These are phyloP conservation scores for Neophaeococcomyces aloes DNA, from an alignment of 2,329 filamentous ascomycete species.

Conservation along the genomic window DNA sequence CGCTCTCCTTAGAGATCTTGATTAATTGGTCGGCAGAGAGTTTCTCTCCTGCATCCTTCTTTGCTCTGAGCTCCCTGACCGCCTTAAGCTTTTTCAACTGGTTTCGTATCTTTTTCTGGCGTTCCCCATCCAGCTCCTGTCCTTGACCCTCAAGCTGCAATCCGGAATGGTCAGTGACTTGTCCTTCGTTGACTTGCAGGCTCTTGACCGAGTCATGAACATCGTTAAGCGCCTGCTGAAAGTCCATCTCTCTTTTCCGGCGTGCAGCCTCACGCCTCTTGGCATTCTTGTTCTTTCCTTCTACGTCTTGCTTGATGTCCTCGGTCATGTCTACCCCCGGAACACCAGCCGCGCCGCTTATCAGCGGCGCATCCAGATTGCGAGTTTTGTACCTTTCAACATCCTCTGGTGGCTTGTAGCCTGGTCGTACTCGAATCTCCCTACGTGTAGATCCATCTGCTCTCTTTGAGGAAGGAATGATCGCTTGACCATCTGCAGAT, in stretches of 20 bases:
- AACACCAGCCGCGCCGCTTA: slow-evolving; percentile 57
- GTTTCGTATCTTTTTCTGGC: slow-evolving; percentile 84
- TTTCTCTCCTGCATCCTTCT: slow-evolving; percentile 76
- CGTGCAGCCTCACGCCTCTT: slow-evolving; percentile 55
- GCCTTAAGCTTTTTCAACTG: slow-evolving; percentile 92
- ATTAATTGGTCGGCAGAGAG: slow-evolving; percentile 89
- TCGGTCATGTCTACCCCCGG: slow-evolving; percentile 58
- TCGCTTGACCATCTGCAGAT: slow-evolving; percentile 69
- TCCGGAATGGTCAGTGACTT: background rate
- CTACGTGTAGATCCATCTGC: slow-evolving; percentile 85
- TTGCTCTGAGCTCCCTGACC: slow-evolving; percentile 77
- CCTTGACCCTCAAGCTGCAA: slow-evolving; percentile 15
- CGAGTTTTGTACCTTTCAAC: slow-evolving; percentile 93
- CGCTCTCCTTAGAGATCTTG: slow-evolving; percentile 94
- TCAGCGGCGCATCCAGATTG: slow-evolving; percentile 74
- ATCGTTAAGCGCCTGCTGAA: slow-evolving; percentile 26
- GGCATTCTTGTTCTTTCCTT: slow-evolving; percentile 70
- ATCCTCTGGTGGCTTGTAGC: slow-evolving; percentile 89
- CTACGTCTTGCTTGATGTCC: slow-evolving; percentile 39
- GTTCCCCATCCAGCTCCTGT: slow-evolving; percentile 61
- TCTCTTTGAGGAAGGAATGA: slow-evolving; percentile 78
- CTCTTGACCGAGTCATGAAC: background rate
- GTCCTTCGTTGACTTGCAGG: slow-evolving; percentile 12
- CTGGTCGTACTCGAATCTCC: slow-evolving; percentile 87
- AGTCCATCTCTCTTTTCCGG: slow-evolving; percentile 48